Conservation (phyloP, 257 asterid genomes). For the Penstemon davidsonii region DNA sequence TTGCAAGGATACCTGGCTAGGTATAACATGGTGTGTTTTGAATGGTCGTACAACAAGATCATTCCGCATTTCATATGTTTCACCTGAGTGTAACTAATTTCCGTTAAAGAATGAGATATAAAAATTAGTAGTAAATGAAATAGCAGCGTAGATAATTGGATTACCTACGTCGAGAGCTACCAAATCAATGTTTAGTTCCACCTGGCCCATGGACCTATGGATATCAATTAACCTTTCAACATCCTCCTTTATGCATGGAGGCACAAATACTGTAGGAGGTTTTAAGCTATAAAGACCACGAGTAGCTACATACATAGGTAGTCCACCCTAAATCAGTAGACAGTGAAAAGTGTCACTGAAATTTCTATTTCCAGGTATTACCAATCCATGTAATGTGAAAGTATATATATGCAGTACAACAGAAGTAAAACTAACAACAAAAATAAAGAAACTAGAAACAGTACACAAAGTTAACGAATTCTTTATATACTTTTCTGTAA, state of each 20-base stretch:
- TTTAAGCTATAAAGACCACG: slow-evolving; percentile 86
- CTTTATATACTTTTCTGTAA: too few species aligned
- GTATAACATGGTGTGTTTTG: slow-evolving; percentile 81
- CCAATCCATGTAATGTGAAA: slow-evolving; percentile 6
- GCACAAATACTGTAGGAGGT: slow-evolving; percentile 90
- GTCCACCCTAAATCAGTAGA: slow-evolving; percentile 79
- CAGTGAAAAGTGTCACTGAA: slow-evolving; percentile 16
- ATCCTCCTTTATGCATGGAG: slow-evolving; percentile 80
- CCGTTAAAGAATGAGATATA: slow-evolving; percentile 20
- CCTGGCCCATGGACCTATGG: slow-evolving; percentile 82
- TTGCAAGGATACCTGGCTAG: slow-evolving; percentile 71
- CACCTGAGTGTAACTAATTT: slow-evolving; percentile 55
- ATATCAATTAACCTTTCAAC: slow-evolving; percentile 72
- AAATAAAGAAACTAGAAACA: background rate
- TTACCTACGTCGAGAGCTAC: slow-evolving; percentile 89
- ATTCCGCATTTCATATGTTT: slow-evolving; percentile 97
- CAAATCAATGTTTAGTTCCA: slow-evolving; percentile 75
- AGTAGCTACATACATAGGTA: slow-evolving; percentile 93
- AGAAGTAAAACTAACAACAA: background rate
- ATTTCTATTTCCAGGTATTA: slow-evolving; percentile 18
- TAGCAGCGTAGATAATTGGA: slow-evolving; percentile 11
- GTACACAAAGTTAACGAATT: background rate
- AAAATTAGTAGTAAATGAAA: slow-evolving; percentile 18
- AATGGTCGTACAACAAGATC: slow-evolving; percentile 91
- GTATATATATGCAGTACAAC: background rate